Base-by-base conservation (phyloP, 2,329 filamentous ascomycete genomes). In the Endothia cerciana region DNA sequence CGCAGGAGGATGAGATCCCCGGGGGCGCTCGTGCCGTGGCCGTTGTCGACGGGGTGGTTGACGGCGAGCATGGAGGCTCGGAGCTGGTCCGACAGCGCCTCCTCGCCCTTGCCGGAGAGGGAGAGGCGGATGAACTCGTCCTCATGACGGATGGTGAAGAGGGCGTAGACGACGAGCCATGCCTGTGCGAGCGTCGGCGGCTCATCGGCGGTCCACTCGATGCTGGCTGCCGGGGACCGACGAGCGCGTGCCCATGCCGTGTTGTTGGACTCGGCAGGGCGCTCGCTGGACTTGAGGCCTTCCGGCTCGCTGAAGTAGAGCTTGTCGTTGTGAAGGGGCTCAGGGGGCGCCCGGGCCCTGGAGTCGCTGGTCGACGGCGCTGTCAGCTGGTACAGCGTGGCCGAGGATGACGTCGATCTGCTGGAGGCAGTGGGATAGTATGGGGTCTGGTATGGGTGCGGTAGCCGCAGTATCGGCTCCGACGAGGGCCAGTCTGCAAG, bases 191-290 rank as follows among this genome's bases (percentile, higher is more conserved):
- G 74, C 0, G 79, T 81, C 0, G 83, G 83, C 2, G 78, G 69
- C 19, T 75, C 71, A 1, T 72, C 68, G 28, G 72, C 75, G 28
- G 78, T 77, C 84, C 84, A 86, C 60, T 73, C 71, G 57, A 83
- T 71, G 6, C 75, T 75, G 51, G 82, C 80, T 62, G 78, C 77
- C 3, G 84, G 84, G 4, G 82, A 83, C 65, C 84, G 81, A 43
- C 83, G 77, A n/a, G 84, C 81, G n/a, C 84, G 78, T 6, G 81
- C 84, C 84, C 84, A 87, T 59, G 82, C 76, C 56, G 82, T 84
- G 74, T 87, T 87, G 75, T 85, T 83, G 65, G 82, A 83, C 41
- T 79, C 79, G 61, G 76, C 70, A 33, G 74, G 74, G n/a, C 73
- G 68, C 62, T 74, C 72, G 51, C 73, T 71, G 25, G 73, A 74